Evolutionary conservation across 2,329 filamentous ascomycete species (phyloP), one percentile per base, ranked within the genome.

Genomic region (Venturia oleaginea): DNA sequence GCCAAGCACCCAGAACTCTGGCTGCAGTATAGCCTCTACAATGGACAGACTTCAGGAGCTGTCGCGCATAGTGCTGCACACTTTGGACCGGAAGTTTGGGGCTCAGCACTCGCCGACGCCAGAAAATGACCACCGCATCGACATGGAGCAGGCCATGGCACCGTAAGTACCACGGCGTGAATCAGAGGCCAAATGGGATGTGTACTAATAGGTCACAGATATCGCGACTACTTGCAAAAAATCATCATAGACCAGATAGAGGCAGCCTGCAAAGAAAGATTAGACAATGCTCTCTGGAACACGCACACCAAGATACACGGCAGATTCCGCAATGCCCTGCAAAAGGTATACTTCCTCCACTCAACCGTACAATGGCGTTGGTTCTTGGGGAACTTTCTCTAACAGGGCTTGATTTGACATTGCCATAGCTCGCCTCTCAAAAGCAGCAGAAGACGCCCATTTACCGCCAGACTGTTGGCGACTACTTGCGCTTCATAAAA

Each of bases 401-500:
- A 17, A 10, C n/a, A 32, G 19, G 6, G 22, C 19, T 42, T 62
- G 60, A 62, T 24, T 37, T 46, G 32, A 24, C 11, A n/a, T 27
- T 51, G 46, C 46, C 13, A 57, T 42, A 63, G 62, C 46, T 63
- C 27, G 51, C 24, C 51, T 34, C 27, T 22, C 46, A 55, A 5
- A 37, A 46, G 46, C 62, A 63, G 30, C 46, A 63, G 22, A 40
- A 37, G 34, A 37, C 62, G 19, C 6, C 62, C 7, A 63, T 48
- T 13, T 34, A 57, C 30, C 62, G 86, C 92, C 67, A 94, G 92
- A 75, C 80, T 93, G 88, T 90, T 73, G 92, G 90, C 76, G 83
- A 87, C 68, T 97, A 95, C 75, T 80, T 88, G 65, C 84, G 86
- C 69, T 97, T 96, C 74, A 85, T 97, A 69, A 95, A 93, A 76